These are phyloP conservation scores for Letharia columbiana DNA, from an alignment of 495 filamentous ascomycete genomes.

Conservation along the genomic window DNA sequence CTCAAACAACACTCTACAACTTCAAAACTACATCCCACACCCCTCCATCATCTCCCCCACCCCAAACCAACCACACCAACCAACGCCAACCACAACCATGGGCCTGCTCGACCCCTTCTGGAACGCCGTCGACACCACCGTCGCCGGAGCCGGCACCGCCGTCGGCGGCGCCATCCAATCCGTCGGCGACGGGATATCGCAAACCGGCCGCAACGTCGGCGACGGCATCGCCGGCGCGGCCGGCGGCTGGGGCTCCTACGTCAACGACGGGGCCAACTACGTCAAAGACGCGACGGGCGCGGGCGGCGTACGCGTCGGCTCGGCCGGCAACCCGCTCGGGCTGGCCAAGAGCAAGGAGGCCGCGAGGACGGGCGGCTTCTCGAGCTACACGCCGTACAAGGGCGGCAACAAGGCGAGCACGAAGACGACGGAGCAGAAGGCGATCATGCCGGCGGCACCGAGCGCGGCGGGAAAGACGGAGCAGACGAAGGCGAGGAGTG, in stretches of 20 bases:
- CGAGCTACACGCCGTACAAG: slow-evolving; percentile 9
- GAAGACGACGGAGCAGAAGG: neutral
- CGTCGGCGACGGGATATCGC: slow-evolving; percentile 26
- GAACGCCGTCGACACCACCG: slow-evolving; percentile 21
- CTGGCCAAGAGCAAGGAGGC: slow-evolving; percentile 22
- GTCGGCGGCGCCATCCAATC: slow-evolving; percentile 25
- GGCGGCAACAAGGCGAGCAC: neutral
- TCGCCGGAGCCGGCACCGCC: slow-evolving; percentile 21
- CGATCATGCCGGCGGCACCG: neutral
- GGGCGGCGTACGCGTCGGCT: slow-evolving; percentile 30
- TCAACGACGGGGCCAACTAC: slow-evolving; percentile 40
- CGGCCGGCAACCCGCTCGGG: slow-evolving; percentile 37
- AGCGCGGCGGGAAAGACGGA: neutral
- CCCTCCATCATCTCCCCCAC: neutral
- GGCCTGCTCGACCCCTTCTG: slow-evolving; percentile 25
- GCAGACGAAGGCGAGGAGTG: slow-evolving; percentile 3
- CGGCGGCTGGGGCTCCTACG: slow-evolving; percentile 34
- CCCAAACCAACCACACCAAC: neutral
- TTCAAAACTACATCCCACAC: neutral
- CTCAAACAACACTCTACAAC: neutral
- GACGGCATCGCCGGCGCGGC: slow-evolving; percentile 34
- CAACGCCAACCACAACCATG: slow-evolving; percentile 13
- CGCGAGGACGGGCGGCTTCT: slow-evolving; percentile 12
- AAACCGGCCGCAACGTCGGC: slow-evolving; percentile 30
- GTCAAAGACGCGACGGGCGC: slow-evolving; percentile 40